A percentile compares a stretch with the other conserved stretches of the same genome.
phyloP scores from a whole-genome alignment of 176 grass and related monocot genomes.

The Tillandsia leiboldiana region DNA sequence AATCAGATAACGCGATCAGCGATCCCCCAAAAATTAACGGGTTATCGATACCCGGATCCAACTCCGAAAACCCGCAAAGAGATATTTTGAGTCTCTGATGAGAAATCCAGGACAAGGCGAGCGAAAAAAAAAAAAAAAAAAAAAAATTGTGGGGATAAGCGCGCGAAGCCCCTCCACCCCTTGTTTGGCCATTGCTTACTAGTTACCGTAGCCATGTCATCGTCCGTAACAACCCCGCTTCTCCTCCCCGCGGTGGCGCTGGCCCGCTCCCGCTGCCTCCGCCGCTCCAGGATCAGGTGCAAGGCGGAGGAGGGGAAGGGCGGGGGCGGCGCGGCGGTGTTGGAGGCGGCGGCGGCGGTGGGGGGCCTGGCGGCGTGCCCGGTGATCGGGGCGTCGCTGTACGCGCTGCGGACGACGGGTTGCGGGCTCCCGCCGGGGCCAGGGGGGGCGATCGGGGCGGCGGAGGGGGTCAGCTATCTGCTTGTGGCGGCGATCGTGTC shows the following conservation, averaged over 20 bases:
- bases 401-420: slow-evolving; percentile 59
- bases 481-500: slow-evolving; percentile 44
- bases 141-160: too few species aligned
- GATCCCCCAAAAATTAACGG: too few species aligned
- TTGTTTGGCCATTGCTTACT: too few species aligned
- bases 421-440: slow-evolving; percentile 68
- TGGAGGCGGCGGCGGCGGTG: slow-evolving; percentile 32
- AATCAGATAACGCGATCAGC: too few species aligned
- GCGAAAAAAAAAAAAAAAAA: too few species aligned
- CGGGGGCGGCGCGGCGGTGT: slow-evolving; percentile 25
- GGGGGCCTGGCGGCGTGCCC: slow-evolving; percentile 41
- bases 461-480: slow-evolving; percentile 81
- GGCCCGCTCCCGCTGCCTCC: not conserved
- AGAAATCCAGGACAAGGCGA: too few species aligned
- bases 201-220: too few species aligned
- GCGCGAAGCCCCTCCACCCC: too few species aligned
- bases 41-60: too few species aligned
- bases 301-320: slow-evolving; percentile 41
- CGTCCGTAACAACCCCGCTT: not conserved
- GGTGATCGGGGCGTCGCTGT: slow-evolving; percentile 60
- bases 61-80: too few species aligned
- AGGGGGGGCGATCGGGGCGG: slow-evolving; percentile 50
- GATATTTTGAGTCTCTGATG: too few species aligned
- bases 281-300: slow-evolving; percentile 7
- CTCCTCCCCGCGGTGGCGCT: not conserved